These are phyloP conservation scores for Acanthamoeba triangularis DNA, from an alignment of 208 protist species.

Conservation along the genomic window DNA sequence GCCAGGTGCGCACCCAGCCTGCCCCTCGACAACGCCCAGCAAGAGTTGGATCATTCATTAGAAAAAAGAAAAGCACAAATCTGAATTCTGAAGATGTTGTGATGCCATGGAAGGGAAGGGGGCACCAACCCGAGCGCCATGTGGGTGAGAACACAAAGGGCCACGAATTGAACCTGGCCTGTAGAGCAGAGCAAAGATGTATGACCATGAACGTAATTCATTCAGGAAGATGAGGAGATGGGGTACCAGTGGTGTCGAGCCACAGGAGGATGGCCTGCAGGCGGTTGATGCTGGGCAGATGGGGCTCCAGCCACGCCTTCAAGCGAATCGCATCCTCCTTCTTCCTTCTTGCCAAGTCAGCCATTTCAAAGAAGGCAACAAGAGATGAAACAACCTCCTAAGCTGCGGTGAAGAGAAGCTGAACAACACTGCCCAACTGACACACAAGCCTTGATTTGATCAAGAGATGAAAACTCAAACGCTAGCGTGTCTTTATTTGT, in stretches of 20 bases:
- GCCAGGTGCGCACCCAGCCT: background rate
- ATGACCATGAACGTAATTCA: background rate
- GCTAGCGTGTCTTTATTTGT: no score
- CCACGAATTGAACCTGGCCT: constrained; percentile 42
- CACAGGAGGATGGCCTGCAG: constrained; percentile 58
- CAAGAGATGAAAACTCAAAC: no score
- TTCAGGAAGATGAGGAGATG: background rate
- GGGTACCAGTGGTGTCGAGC: constrained; percentile 43
- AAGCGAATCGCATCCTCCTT: constrained; percentile 12
- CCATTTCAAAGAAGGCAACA: no score
- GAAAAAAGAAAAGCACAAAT: background rate
- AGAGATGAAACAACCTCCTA: background rate
- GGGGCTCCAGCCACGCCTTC: constrained; percentile 42
- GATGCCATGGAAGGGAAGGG: no score
- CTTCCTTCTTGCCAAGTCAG: constrained; percentile 43
- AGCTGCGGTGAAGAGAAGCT: no score
- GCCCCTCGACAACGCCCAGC: background rate
- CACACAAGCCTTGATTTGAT: no score
- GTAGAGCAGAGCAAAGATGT: background rate
- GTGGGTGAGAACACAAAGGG: background rate
- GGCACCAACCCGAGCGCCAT: background rate
- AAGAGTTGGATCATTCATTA: background rate
- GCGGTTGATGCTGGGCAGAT: background rate
- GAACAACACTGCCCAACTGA: no score
- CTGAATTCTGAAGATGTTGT: background rate